A percentile compares a stretch with the other conserved stretches of the same genome.
Conservation (phyloP, 2,329 filamentous ascomycete species). For the Sphaerulina vaccinii region DNA sequence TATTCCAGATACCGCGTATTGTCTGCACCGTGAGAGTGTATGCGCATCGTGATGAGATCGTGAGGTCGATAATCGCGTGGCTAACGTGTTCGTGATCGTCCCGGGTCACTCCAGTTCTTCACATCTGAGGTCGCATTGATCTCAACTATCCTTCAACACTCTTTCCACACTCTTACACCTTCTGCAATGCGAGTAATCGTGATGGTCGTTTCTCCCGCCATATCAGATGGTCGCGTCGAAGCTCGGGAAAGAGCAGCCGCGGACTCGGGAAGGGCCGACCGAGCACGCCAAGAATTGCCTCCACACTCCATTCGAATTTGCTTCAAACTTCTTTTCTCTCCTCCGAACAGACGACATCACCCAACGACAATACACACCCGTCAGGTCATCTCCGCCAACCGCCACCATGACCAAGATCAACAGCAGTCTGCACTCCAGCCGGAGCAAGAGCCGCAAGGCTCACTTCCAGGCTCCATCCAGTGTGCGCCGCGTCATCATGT, state of each 20-base stretch:
- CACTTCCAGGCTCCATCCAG: slow-evolving; percentile 96
- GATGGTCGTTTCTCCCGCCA: background rate
- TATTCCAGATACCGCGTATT: background rate
- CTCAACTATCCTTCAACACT: background rate
- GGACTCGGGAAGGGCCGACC: background rate
- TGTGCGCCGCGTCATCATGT: slow-evolving; percentile 95
- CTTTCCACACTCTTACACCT: background rate
- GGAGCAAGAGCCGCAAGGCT: slow-evolving; percentile 98
- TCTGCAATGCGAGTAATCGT: background rate
- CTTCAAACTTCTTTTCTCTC: background rate
- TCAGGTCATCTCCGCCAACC: slow-evolving; percentile 29
- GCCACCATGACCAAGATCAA: slow-evolving; percentile 71
- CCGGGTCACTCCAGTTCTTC: background rate
- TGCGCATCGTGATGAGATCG: slow-evolving; percentile 7
- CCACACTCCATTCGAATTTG: slow-evolving; percentile 13
- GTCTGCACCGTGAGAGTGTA: slow-evolving; percentile 4
- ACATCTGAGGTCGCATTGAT: no score
- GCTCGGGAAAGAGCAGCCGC: background rate
- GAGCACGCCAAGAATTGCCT: slow-evolving; percentile 6
- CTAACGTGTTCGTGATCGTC: background rate
- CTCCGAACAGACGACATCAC: slow-evolving; percentile 15
- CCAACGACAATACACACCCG: slow-evolving; percentile 18
- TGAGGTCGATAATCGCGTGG: background rate
- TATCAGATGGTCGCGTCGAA: slow-evolving; percentile 1
- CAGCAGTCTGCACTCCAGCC: slow-evolving; percentile 70